Percentiles rank a stretch among this genome's conserved stretches.
Evolutionary conservation across 2,329 filamentous ascomycete species (phyloP).

Genomic region (Epichloe gansuensis): DNA sequence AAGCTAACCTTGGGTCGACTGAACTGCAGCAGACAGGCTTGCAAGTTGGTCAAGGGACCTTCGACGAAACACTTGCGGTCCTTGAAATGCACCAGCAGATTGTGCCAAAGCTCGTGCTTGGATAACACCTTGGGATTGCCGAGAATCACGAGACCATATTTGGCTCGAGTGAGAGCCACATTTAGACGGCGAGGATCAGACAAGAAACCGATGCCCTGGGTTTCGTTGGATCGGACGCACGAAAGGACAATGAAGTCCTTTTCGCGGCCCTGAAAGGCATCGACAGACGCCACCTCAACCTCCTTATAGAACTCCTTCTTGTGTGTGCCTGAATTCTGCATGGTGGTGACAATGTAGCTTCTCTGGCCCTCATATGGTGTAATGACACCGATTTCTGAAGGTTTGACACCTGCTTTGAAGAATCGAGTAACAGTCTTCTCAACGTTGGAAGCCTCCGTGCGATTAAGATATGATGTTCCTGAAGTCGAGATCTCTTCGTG

Average conservation of each 20-base stretch:
- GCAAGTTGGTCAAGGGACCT: conserved; percentile 88
- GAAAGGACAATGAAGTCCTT: conserved; percentile 98
- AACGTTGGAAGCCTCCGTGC: conserved; percentile 91
- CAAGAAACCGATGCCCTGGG: conserved; percentile 97
- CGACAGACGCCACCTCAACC: conserved; percentile 94
- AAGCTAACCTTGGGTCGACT: conserved; percentile 87
- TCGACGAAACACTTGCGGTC: conserved; percentile 93
- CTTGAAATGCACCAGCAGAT: conserved; percentile 90
- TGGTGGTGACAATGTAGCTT: conserved; percentile 97
- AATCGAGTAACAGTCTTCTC: conserved; percentile 98
- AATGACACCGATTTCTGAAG: conserved; percentile 89
- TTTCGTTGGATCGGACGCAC: conserved; percentile 96
- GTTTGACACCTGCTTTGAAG: conserved; percentile 97
- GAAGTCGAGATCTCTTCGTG: conserved; percentile 98
- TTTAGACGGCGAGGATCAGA: conserved; percentile 96
- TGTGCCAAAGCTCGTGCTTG: conserved; percentile 97
- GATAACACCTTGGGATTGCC: conserved; percentile 96
- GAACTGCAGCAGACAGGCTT: conserved; percentile 89
- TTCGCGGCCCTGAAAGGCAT: conserved; percentile 96
- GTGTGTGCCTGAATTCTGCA: conserved; percentile 94
- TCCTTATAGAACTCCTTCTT: conserved; percentile 99
- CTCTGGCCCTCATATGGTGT: conserved; percentile 97
- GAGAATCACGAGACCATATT: conserved; percentile 91
- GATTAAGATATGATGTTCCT: conserved; percentile 94
- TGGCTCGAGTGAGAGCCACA: conserved; percentile 90